Conservation (phyloP, 257 asterid genomes). For the Nicotiana otophora region DNA sequence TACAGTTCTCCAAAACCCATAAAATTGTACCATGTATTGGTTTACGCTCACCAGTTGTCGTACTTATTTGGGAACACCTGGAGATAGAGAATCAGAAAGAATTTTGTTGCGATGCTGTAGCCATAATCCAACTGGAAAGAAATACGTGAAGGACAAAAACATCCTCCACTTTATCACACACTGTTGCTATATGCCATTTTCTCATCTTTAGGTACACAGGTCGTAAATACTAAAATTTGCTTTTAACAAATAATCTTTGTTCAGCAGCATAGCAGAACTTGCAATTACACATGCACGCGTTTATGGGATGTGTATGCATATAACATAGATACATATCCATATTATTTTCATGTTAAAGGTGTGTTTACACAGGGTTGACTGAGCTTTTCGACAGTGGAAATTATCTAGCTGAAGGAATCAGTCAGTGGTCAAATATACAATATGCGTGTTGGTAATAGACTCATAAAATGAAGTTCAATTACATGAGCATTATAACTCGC, state of each 20-base stretch:
- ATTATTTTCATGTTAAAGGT: background rate
- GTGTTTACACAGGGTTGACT: background rate
- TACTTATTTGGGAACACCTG: background rate
- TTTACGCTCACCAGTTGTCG: background rate
- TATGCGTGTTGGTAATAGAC: background rate
- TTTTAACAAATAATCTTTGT: background rate
- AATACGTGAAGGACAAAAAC: background rate
- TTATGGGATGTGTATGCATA: background rate
- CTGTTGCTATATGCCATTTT: background rate
- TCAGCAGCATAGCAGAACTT: background rate
- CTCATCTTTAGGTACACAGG: background rate
- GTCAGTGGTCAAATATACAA: background rate
- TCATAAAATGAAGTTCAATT: background rate
- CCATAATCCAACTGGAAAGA: background rate
- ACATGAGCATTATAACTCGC: background rate
- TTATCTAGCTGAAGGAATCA: background rate
- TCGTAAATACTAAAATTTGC: background rate
- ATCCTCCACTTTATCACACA: background rate
- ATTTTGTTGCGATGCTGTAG: background rate
- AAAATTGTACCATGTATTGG: background rate
- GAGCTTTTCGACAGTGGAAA: background rate
- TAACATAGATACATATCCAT: background rate
- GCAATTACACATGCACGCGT: background rate
- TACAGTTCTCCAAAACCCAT: background rate
- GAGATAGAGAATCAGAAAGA: background rate